Evolutionary conservation across 164 flowering plant genomes (phyloP).

Genomic region (Berberis vulgaris): DNA sequence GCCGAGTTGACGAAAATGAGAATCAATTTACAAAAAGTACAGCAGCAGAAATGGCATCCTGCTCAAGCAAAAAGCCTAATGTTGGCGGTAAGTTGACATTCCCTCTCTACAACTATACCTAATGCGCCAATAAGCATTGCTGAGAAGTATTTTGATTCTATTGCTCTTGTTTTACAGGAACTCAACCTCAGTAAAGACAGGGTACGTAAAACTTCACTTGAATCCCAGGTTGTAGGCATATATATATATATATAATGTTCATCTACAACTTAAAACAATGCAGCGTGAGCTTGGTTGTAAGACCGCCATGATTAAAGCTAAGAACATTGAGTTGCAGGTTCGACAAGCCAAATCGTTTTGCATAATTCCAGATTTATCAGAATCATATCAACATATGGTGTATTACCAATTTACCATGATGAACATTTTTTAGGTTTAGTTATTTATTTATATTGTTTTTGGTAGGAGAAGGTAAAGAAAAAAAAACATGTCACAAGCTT

Average conservation of each 20-base stretch:
- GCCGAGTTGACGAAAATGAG: constrained; percentile 42
- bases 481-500: constrained; percentile 10
- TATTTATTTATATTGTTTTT: not conserved
- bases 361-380: not conserved
- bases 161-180: constrained; percentile 39
- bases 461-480: constrained; percentile 22
- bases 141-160: not conserved
- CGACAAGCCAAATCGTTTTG: not conserved
- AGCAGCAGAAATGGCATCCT: constrained; percentile 52
- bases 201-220: constrained; percentile 23
- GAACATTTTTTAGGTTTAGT: not conserved
- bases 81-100: constrained; percentile 33
- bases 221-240: not conserved
- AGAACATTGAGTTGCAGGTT: constrained; percentile 41
- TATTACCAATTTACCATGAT: not conserved
- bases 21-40: constrained; percentile 34
- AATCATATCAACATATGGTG: not conserved
- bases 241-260: not conserved
- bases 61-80: constrained; percentile 56
- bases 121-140: not conserved
- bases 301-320: constrained; percentile 46
- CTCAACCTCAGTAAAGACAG: constrained; percentile 54
- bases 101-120: not conserved
- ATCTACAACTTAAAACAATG: constrained; percentile 45
- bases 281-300: constrained; percentile 66